phyloP scores from a whole-genome alignment of 2,329 filamentous ascomycete genomes.

The Fusarium incarnatum region DNA sequence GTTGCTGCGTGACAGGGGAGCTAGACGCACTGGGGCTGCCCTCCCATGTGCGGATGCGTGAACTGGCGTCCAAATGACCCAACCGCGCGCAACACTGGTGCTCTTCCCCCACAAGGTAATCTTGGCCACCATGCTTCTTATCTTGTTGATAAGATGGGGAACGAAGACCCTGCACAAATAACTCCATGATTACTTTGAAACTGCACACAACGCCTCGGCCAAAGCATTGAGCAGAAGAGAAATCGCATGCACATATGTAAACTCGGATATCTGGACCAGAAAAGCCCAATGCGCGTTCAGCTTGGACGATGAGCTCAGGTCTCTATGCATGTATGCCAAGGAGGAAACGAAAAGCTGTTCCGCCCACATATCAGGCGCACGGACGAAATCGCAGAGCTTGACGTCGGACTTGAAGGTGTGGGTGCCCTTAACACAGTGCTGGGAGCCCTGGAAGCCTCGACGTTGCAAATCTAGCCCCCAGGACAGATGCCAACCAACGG shows the following conservation, averaged over 20 bases:
- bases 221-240: neutral
- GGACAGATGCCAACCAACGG: constrained; percentile 26
- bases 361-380: constrained; percentile 38
- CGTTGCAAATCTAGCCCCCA: constrained; percentile 22
- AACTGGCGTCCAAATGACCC: constrained; percentile 38
- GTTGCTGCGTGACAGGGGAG: constrained; percentile 40
- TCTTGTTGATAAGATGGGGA: constrained; percentile 10
- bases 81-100: constrained; percentile 28
- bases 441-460: constrained; percentile 30
- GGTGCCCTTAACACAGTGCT: constrained; percentile 35
- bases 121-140: constrained; percentile 14
- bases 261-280: neutral
- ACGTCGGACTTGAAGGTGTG: constrained; percentile 38
- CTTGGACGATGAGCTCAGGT: constrained; percentile 5
- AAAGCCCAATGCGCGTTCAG: neutral
- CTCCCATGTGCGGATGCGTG: constrained; percentile 30
- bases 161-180: neutral
- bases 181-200: neutral
- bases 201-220: neutral
- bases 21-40: constrained; percentile 23
- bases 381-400: constrained; percentile 36
- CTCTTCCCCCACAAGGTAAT: constrained; percentile 33
- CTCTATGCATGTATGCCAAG: constrained; percentile 40
- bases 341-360: constrained; percentile 42
- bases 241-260: neutral